phyloP scores from a whole-genome alignment of 441 rosid genomes.

The Pelargonium myrrhifolium region DNA sequence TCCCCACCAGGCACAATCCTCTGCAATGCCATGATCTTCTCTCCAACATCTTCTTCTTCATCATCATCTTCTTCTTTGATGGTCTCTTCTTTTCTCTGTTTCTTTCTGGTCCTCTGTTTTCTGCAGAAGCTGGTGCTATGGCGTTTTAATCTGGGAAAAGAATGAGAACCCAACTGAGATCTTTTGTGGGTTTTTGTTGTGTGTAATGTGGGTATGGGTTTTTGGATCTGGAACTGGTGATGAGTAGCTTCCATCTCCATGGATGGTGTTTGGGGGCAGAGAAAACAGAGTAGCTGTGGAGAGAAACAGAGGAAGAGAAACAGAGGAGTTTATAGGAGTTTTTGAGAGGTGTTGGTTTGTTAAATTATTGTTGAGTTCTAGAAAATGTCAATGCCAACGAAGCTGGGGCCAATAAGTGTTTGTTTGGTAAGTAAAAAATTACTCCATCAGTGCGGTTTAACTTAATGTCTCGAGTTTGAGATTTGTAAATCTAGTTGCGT shows the following conservation, averaged over 20 bases:
- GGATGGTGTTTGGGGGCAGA: not conserved
- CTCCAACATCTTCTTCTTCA: constrained; percentile 34
- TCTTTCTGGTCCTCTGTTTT: constrained; percentile 14
- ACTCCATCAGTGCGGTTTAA: too few species aligned
- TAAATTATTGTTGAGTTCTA: constrained; percentile 25
- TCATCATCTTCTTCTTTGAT: constrained; percentile 18
- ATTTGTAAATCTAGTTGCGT: too few species aligned
- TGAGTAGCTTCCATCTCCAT: constrained; percentile 23
- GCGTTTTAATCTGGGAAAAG: constrained; percentile 21
- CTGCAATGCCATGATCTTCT: constrained; percentile 53
- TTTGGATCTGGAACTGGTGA: constrained; percentile 16
- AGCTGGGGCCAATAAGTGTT: constrained; percentile 29
- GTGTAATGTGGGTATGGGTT: constrained; percentile 18
- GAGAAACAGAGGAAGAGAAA: constrained; percentile 6
- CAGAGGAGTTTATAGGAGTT: constrained; percentile 14
- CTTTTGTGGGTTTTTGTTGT: constrained; percentile 8
- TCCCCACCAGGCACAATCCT: constrained; percentile 65
- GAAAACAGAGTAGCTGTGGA: not conserved
- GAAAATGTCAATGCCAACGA: constrained; percentile 43
- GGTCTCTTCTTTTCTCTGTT: constrained; percentile 15
- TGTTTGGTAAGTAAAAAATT: constrained; percentile 24
- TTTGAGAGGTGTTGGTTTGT: constrained; percentile 7
- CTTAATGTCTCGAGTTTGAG: too few species aligned
- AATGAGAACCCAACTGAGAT: constrained; percentile 18
- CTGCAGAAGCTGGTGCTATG: constrained; percentile 19